Evolutionary conservation across 2,329 filamentous ascomycete genomes (phyloP).

Genomic region (Colletotrichum lupini): DNA sequence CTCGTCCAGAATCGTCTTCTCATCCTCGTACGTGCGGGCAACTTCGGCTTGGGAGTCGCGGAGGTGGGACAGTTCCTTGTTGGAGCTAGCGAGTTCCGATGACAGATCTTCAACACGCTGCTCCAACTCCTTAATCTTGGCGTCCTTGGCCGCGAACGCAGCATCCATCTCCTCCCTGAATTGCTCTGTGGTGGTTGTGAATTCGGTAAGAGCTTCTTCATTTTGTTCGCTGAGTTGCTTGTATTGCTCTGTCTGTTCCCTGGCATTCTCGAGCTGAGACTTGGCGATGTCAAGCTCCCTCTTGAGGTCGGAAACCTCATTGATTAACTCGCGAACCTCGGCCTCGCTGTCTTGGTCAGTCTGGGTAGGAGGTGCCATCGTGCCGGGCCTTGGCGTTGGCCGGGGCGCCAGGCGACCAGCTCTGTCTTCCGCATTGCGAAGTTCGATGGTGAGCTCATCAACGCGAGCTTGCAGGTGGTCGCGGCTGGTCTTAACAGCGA

Average conservation of each 20-base stretch:
- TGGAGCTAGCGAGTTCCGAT: slow-evolving; percentile 82
- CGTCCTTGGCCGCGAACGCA: slow-evolving; percentile 80
- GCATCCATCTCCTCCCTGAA: slow-evolving; percentile 88
- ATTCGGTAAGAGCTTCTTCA: slow-evolving; percentile 86
- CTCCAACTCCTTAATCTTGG: slow-evolving; percentile 82
- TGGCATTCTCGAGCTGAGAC: slow-evolving; percentile 83
- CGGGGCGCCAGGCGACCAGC: slow-evolving; percentile 84
- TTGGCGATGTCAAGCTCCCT: slow-evolving; percentile 86
- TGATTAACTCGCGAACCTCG: slow-evolving; percentile 81
- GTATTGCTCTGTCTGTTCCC: slow-evolving; percentile 86
- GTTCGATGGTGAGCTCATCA: slow-evolving; percentile 87
- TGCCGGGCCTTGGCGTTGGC: slow-evolving; percentile 71
- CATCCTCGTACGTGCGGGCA: slow-evolving; percentile 78
- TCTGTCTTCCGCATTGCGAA: slow-evolving; percentile 90
- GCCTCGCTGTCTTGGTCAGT: slow-evolving; percentile 64
- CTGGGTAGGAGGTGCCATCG: slow-evolving; percentile 52
- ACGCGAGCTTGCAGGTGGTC: slow-evolving; percentile 91
- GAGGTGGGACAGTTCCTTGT: slow-evolving; percentile 82
- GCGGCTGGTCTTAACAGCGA: slow-evolving; percentile 85
- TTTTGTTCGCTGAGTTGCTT: slow-evolving; percentile 86
- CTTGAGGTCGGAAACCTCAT: slow-evolving; percentile 87
- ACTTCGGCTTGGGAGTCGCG: slow-evolving; percentile 85
- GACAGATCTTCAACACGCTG: slow-evolving; percentile 87
- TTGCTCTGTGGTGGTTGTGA: slow-evolving; percentile 84
- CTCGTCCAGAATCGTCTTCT: slow-evolving; percentile 81